Conservation (phyloP, 148 eudicot species). For the Nepenthes mirabilis region DNA sequence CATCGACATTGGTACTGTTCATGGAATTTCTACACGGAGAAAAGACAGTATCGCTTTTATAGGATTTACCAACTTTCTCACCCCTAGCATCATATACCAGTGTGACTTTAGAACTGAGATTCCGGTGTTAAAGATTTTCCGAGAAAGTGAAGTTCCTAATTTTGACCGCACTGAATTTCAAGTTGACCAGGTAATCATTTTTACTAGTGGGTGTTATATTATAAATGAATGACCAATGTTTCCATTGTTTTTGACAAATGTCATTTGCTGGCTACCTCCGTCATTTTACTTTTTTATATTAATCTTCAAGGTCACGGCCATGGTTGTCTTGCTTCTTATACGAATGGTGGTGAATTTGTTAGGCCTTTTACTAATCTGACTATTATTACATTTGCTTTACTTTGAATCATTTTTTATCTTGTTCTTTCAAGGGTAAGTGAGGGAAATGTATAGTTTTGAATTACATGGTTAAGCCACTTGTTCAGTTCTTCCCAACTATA, state of each 20-base stretch:
- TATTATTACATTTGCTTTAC: too few species aligned
- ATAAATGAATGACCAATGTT: too few species aligned
- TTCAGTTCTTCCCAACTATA: too few species aligned
- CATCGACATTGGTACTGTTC: slow-evolving; percentile 67
- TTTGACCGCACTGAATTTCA: slow-evolving; percentile 64
- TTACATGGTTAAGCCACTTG: too few species aligned
- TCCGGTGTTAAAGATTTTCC: slow-evolving; percentile 60
- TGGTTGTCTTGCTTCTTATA: too few species aligned
- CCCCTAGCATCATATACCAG: slow-evolving; percentile 62
- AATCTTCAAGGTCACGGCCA: too few species aligned
- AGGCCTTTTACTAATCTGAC: too few species aligned
- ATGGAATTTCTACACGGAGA: slow-evolving; percentile 50
- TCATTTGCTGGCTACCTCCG: background rate
- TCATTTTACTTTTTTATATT: too few species aligned
- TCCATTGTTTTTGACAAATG: background rate
- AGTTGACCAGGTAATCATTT: slow-evolving; percentile 43
- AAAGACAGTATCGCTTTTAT: slow-evolving; percentile 45
- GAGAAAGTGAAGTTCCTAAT: slow-evolving; percentile 65
- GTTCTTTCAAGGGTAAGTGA: too few species aligned
- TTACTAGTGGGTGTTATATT: background rate
- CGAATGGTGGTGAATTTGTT: too few species aligned
- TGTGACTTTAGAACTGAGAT: slow-evolving; percentile 37
- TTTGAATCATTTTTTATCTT: too few species aligned
- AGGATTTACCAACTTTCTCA: slow-evolving; percentile 68
- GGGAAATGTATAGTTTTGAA: too few species aligned